Evolutionary conservation across 2,329 filamentous ascomycete species (phyloP).

Genomic region (Aschersonia sp.): DNA sequence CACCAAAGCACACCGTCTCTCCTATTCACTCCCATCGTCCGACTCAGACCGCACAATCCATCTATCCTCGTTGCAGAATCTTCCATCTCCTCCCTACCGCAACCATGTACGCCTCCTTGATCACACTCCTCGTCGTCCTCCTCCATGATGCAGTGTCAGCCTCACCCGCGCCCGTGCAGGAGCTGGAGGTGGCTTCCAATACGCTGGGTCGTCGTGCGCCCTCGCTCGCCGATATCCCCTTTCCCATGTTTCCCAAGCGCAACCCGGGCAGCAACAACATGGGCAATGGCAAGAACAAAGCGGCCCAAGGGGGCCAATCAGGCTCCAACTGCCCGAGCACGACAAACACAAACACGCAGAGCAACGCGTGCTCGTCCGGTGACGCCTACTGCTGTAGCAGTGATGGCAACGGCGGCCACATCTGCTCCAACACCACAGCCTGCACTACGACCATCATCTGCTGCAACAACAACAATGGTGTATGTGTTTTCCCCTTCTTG

Average conservation of each 20-base stretch:
- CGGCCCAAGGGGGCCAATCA: too few relatives aligned
- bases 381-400: constrained; percentile 8
- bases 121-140: not conserved
- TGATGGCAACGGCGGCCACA: constrained; percentile 5
- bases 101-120: not conserved
- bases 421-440: constrained; percentile 7
- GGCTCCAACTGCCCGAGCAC: not conserved
- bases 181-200: not conserved
- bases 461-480: constrained; percentile 12
- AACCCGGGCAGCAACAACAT: not conserved
- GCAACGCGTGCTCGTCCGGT: constrained; percentile 6
- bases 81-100: not conserved
- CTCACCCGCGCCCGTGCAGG: not conserved
- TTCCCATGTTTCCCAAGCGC: constrained; percentile 3
- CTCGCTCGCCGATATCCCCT: constrained; percentile 4
- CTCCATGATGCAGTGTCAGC: not conserved
- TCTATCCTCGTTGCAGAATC: not conserved
- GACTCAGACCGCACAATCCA: not conserved
- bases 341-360: not conserved
- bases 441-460: constrained; percentile 9
- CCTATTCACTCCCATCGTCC: not conserved
- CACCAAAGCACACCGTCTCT: not conserved
- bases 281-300: not conserved
- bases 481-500: not conserved
- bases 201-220: constrained; percentile 5